Evolutionary conservation across 805 yeast species (phyloP), one percentile per base, ranked within the genome.

Genomic region (Kluyveromyces wickerhamii): DNA sequence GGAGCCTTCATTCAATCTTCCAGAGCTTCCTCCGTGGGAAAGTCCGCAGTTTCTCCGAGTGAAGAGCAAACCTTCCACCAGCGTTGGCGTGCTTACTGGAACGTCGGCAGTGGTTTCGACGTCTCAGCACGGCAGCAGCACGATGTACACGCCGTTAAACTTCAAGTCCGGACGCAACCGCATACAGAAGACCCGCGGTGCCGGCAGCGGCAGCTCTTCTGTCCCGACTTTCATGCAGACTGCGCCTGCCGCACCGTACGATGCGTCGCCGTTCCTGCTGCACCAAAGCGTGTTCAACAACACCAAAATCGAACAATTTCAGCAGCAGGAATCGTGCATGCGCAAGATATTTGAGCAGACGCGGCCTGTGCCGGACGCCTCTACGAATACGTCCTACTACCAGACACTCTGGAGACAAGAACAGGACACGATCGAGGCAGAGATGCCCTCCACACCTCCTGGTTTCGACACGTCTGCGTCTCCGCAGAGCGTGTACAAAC

Each of bases 401-500:
- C 17, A 30, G 5, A 15, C 23, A 18, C 24, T 30, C 14, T 30
- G 33, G 33, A 15, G 25, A 6, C 12, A 22, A 10, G 21, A 30
- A 13, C 26, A 5, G 13, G 26, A 21, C 7, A 16, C 21, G 7
- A 30, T 30, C 16, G 26, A 21, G 6, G 33, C 21, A 14, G 19
- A 30, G 17, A 13, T 15, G 16, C 33, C 33, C 3, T n/a, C 10
- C 7, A 9, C 33, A 14, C 15, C 10, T 12, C 33, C 23, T 10
- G 14, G 15, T 21, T 30, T 30, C 18, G 33, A 21, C 11, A 10
- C 5, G 4, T 13, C 25, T 10, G 12, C 7, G 5, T 21, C 33
- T 5, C 11, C 33, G 5, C 33, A 30, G n/a, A 26, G 21, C 14
- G n/a, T 30, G 21, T 30, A 30, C 33, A 30, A 30, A 21, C 33